These are phyloP conservation scores for Aureobasidium lini DNA, from an alignment of 2,329 filamentous ascomycete genomes.

Conservation along the genomic window DNA sequence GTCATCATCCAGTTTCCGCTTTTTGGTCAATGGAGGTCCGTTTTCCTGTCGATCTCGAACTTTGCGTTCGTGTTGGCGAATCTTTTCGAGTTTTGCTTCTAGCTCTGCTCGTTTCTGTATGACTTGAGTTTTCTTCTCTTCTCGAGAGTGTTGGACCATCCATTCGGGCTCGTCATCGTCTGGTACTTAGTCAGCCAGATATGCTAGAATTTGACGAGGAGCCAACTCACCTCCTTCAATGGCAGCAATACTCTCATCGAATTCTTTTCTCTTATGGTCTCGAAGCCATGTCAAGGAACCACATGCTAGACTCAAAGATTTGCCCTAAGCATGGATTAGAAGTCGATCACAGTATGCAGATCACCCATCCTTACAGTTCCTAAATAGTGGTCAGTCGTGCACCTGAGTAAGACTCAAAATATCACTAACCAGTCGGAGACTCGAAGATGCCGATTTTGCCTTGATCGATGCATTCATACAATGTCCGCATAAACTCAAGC, in stretches of 20 bases:
- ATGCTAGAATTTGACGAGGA: background rate
- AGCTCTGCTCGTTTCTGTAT: conserved; percentile 61
- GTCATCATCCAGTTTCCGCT: conserved; percentile 29
- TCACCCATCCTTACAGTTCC: background rate
- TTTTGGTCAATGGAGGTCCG: conserved; percentile 43
- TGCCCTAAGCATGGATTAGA: conserved; percentile 45
- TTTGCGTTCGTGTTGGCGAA: conserved; percentile 56
- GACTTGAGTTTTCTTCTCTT: conserved; percentile 60
- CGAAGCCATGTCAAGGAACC: conserved; percentile 87
- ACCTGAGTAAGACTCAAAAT: background rate
- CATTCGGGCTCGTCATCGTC: conserved; percentile 70
- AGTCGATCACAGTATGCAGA: background rate
- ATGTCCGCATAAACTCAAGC: conserved; percentile 73
- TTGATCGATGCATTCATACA: conserved; percentile 71
- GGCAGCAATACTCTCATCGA: conserved; percentile 48
- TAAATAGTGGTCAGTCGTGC: background rate
- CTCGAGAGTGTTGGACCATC: conserved; percentile 71
- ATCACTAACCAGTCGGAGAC: conserved; percentile 73
- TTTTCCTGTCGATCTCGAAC: conserved; percentile 45
- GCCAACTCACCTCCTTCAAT: conserved; percentile 32
- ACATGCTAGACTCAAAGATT: conserved; percentile 87
- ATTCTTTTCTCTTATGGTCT: conserved; percentile 58
- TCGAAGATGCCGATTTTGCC: conserved; percentile 84
- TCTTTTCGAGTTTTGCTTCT: conserved; percentile 60
- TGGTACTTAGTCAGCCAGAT: conserved; percentile 13